Conservation (phyloP, 2,329 filamentous ascomycete species). For the Cadophora luteo-olivacea region DNA sequence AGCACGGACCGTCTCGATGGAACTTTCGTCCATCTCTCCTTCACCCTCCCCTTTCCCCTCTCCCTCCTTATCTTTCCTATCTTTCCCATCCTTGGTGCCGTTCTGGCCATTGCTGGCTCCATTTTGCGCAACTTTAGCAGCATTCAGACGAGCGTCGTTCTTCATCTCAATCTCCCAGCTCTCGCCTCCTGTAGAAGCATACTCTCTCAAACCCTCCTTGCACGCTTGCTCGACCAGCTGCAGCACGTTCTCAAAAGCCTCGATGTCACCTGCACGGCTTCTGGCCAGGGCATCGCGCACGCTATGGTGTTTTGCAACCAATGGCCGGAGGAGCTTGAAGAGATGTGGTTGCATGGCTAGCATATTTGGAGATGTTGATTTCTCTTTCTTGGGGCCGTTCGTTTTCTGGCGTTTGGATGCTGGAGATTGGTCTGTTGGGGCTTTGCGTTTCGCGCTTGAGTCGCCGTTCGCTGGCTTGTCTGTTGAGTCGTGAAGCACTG, state of each 20-base stretch:
- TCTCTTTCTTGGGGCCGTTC: slow-evolving; percentile 45
- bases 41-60: slow-evolving; percentile 36
- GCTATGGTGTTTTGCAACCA: slow-evolving; percentile 81
- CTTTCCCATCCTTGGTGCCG: slow-evolving; percentile 47
- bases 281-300: slow-evolving; percentile 84
- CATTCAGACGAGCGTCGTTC: slow-evolving; percentile 37
- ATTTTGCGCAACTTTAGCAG: slow-evolving; percentile 46
- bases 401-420: slow-evolving; percentile 51
- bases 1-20: slow-evolving; percentile 69
- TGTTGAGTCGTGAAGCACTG: neutral
- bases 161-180: slow-evolving; percentile 53
- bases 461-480: neutral
- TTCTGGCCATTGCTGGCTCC: slow-evolving; percentile 49
- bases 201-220: slow-evolving; percentile 74
- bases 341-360: slow-evolving; percentile 87
- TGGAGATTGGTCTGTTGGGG: slow-evolving; percentile 22
- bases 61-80: slow-evolving; percentile 43
- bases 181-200: slow-evolving; percentile 58
- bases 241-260: slow-evolving; percentile 78
- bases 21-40: slow-evolving; percentile 57
- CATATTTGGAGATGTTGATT: slow-evolving; percentile 64
- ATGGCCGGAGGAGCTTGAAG: slow-evolving; percentile 86
- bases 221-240: slow-evolving; percentile 77
- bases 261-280: slow-evolving; percentile 72
- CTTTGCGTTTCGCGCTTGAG: slow-evolving; percentile 28